Evolutionary conservation across 2,329 filamentous ascomycete genomes (phyloP).

Genomic region (Colletotrichum cordylinicola): DNA sequence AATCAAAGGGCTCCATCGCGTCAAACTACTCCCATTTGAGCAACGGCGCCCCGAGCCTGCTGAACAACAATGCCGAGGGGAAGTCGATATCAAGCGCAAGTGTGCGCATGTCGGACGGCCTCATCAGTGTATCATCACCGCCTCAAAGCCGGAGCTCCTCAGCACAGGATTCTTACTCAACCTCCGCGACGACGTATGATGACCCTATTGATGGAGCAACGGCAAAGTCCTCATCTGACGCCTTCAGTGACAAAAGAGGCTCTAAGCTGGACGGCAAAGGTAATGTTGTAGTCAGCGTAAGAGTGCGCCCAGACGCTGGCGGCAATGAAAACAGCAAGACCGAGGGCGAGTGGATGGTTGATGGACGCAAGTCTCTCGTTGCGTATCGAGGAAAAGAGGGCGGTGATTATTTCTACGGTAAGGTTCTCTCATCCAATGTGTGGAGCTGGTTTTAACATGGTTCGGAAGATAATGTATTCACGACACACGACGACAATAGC

Average conservation of each 20-base stretch:
- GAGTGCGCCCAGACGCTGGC: slow-evolving; percentile 83
- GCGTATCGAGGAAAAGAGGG: slow-evolving; percentile 87
- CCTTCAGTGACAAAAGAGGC: slow-evolving; percentile 46
- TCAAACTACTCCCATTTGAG: slow-evolving; percentile 45
- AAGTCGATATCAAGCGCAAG: slow-evolving; percentile 71
- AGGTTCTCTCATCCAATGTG: slow-evolving; percentile 28
- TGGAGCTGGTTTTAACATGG: slow-evolving; percentile 23
- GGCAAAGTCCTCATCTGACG: slow-evolving; percentile 32
- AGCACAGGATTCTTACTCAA: slow-evolving; percentile 90
- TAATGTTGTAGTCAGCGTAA: slow-evolving; percentile 94
- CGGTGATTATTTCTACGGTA: slow-evolving; percentile 92
- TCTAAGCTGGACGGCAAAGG: slow-evolving; percentile 79
- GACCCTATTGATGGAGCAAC: slow-evolving; percentile 68
- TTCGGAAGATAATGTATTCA: slow-evolving; percentile 88
- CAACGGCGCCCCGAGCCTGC: slow-evolving; percentile 70
- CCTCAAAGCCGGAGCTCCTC: slow-evolving; percentile 91
- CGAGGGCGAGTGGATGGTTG: slow-evolving; percentile 91
- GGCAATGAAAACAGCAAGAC: slow-evolving; percentile 62
- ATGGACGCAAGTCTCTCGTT: slow-evolving; percentile 81
- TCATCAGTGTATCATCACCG: slow-evolving; percentile 80
- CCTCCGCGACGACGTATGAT: slow-evolving; percentile 87
- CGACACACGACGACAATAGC: slow-evolving; percentile 90
- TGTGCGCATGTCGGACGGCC: slow-evolving; percentile 73
- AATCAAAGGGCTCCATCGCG: slow-evolving; percentile 61
- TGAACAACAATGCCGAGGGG: slow-evolving; percentile 80